Evolutionary conservation across 371 early-diverging fungal species (phyloP).

Genomic region (Actinomortierella ambigua): DNA sequence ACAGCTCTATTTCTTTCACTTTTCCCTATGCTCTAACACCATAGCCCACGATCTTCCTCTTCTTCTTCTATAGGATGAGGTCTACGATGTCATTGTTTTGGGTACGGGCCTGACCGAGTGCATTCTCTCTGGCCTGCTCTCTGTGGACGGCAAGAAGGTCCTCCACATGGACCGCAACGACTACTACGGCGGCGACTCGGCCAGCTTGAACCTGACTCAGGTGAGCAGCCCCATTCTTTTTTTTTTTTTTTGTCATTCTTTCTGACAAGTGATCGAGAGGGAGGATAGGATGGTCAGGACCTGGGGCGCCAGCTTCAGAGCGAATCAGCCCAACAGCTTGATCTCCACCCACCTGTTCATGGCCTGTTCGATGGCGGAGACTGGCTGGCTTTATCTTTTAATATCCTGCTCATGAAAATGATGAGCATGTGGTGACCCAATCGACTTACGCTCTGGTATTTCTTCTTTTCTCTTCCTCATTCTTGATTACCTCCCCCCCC

Average conservation of each 20-base stretch:
- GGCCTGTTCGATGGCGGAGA: background rate
- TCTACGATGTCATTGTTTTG: conserved; percentile 95
- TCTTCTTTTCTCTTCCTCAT: background rate
- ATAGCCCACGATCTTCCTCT: background rate
- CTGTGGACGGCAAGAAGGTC: conserved; percentile 98
- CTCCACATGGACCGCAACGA: conserved; percentile 98
- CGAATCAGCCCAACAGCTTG: too few species aligned
- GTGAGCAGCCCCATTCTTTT: conserved; percentile 47
- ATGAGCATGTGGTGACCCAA: background rate
- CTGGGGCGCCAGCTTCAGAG: background rate
- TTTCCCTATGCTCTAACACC: background rate
- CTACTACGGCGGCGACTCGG: conserved; percentile 98
- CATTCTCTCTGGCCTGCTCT: conserved; percentile 97
- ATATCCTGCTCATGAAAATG: conserved; percentile 1
- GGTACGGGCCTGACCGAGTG: conserved; percentile 99
- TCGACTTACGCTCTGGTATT: background rate
- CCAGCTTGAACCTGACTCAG: conserved; percentile 92
- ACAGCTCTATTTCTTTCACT: background rate
- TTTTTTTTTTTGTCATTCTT: background rate
- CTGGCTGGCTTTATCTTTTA: too few species aligned
- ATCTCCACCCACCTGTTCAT: too few species aligned
- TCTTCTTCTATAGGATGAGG: conserved; percentile 69
- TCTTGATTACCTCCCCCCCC: conserved; percentile 4
- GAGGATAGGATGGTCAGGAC: background rate
- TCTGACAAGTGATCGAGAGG: background rate